These are phyloP conservation scores for Ceratocystis variospora DNA, from an alignment of 2,329 filamentous ascomycete genomes.

Conservation along the genomic window DNA sequence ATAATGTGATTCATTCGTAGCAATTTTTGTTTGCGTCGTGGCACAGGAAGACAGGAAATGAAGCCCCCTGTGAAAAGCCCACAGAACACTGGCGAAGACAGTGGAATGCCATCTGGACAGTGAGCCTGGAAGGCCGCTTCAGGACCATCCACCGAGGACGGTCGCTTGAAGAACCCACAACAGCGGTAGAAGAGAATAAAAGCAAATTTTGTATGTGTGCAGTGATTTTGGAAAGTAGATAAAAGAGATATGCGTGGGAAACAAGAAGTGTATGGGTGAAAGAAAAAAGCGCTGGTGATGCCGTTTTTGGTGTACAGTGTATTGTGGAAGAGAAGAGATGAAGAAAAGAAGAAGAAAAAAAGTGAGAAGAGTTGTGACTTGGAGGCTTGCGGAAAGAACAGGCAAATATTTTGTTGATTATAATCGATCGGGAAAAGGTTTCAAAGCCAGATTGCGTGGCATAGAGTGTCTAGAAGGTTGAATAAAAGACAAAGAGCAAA, in stretches of 20 bases:
- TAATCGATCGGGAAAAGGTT: slow-evolving; percentile 4
- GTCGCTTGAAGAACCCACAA: not conserved
- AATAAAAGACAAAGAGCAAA: slow-evolving; percentile 19
- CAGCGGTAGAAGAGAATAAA: not conserved
- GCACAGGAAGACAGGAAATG: not conserved
- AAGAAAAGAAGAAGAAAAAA: not conserved
- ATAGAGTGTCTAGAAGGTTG: slow-evolving; percentile 14
- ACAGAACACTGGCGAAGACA: not conserved
- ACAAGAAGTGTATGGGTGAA: slow-evolving; percentile 13
- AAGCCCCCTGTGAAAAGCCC: not conserved
- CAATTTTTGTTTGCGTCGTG: not conserved
- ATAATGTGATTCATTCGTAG: not conserved
- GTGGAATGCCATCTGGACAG: not conserved
- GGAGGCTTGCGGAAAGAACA: not conserved
- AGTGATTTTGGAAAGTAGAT: not conserved
- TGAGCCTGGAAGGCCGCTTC: not conserved
- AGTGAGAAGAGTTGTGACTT: not conserved
- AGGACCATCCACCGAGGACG: not conserved
- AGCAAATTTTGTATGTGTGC: slow-evolving; percentile 3
- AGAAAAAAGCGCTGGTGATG: slow-evolving; percentile 14
- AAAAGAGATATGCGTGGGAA: not conserved
- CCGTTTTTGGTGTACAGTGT: slow-evolving; percentile 17
- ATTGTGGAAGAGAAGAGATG: slow-evolving; percentile 2
- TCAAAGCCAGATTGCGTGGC: not conserved
- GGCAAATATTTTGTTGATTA: slow-evolving; percentile 13